These are phyloP conservation scores for Boletus speciosus DNA, from an alignment of 768 basidiomycete genomes.

Conservation along the genomic window DNA sequence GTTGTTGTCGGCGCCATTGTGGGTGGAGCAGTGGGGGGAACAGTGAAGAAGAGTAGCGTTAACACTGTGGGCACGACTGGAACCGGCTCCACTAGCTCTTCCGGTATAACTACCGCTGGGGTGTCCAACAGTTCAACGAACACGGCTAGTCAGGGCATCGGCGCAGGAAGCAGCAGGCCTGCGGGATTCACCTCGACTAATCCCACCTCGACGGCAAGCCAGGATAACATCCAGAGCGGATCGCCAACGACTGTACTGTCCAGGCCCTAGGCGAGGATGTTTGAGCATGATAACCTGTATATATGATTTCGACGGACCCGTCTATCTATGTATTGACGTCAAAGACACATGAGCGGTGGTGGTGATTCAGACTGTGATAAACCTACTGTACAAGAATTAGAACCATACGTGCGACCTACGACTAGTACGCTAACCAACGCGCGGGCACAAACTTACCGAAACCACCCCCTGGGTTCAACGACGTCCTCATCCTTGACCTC, in stretches of 20 bases:
- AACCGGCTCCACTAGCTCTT: neutral
- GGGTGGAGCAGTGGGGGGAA: slow-evolving; percentile 59
- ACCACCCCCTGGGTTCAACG: slow-evolving; percentile 54
- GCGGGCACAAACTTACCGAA: slow-evolving; percentile 30
- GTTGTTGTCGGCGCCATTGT: slow-evolving; percentile 50
- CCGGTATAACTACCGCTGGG: neutral
- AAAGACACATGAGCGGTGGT: neutral
- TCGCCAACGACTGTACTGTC: too few relatives aligned
- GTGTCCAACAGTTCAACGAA: neutral
- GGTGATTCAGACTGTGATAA: neutral
- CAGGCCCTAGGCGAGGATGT: neutral
- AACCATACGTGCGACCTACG: neutral
- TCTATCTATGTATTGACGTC: neutral
- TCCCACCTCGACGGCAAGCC: too few relatives aligned
- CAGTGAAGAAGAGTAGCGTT: slow-evolving; percentile 28
- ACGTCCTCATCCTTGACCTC: slow-evolving; percentile 45
- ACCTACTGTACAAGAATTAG: neutral
- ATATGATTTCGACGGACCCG: neutral
- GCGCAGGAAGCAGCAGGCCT: neutral
- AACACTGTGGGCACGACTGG: neutral
- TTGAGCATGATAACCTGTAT: neutral
- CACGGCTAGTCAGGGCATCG: neutral
- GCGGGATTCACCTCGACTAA: too few relatives aligned
- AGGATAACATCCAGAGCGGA: neutral
- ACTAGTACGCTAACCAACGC: neutral